Evolutionary conservation across 2,329 filamentous ascomycete genomes (phyloP), one percentile per base, ranked within the genome.

Genomic region (Colletotrichum spaethianum): DNA sequence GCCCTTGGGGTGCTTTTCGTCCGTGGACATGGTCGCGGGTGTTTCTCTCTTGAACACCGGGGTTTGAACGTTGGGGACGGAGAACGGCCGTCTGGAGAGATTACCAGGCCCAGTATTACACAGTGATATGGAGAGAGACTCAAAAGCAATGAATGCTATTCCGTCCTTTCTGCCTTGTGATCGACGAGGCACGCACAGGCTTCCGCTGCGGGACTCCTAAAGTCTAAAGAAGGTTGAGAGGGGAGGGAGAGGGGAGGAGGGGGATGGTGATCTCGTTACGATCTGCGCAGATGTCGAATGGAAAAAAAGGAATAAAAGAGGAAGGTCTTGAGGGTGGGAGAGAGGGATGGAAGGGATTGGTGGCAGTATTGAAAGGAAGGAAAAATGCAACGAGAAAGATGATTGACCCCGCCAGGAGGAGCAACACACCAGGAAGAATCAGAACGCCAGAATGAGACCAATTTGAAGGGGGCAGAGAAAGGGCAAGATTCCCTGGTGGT

Each of bases 1-100:
- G 61, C 75, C 68, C 28, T 75, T 71, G 8, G 62, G 70, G 11
- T 66, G 57, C 72, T 80, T 80, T 53, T 79, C 77, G 44, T 70
- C 68, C 8, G 61, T 50, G 50, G 79, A 77, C 78, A 80, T 38
- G 73, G 46, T 40, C 18, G 18, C 23, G 61, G 20, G 6, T 42
- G 42, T 68, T 50, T 50, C 18, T n/a, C 53, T 36, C n/a, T n/a
- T n/a, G n/a, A n/a, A n/a, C n/a, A n/a, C n/a, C n/a, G n/a, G n/a
- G n/a, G n/a, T n/a, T n/a, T n/a, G n/a, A n/a, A n/a, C n/a, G n/a
- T n/a, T n/a, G n/a, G n/a, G n/a, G n/a, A n/a, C n/a, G n/a, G n/a
- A n/a, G n/a, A n/a, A n/a, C n/a, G n/a, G n/a, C n/a, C n/a, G n/a
- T n/a, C n/a, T n/a, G n/a, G n/a, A n/a, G n/a, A n/a, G n/a, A n/a